Base-by-base conservation (phyloP, 2,329 filamentous ascomycete species). In the Capronia americana region DNA sequence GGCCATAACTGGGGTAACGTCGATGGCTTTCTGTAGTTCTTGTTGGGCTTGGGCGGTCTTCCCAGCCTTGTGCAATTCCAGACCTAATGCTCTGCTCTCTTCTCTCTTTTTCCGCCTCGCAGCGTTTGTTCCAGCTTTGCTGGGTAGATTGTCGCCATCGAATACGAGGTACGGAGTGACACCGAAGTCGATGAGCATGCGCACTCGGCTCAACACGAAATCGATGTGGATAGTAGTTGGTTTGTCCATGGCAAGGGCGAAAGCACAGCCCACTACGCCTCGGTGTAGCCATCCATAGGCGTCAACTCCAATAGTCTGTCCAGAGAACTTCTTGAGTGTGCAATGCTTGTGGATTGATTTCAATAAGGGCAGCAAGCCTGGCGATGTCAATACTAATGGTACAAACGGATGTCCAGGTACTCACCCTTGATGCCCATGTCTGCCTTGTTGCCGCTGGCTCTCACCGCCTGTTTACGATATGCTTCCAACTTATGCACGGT, bases 261-360 rank as follows among this genome's bases (percentile, higher is more conserved):
- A 88, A 69, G 94, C 92, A 81, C 94, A 98, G 57, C 92, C 87
- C 71, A 96, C 89, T 55, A 93, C 93, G 61, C 93, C 96, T 72
- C 95, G 90, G 79, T 99, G 95, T 63, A 99, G 88, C 95, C 96
- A 99, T 77, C 94, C 95, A 84, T 99, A 99, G 64, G 91, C 94
- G 78, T 99, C 95, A 41, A 99, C 89, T n/a, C 91, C 96, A 55
- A 99, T 86, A 1, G 91, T 96, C 79, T 96, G 89, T 59, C 94
- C 95, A 12, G 86, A 82, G 78, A 91, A 97, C 75, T 93, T 93
- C 77, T 93, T 96, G 67, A 99, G 84, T 73, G 92, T 91, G 58
- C 88, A 91, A 75, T 91, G 91, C 75, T 91, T 93, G 67, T 99
- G 95, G 62, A 99, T 98, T 54, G 95, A 98, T 80, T 98, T 98